Evolutionary conservation across 1,284 basidiomycete genomes (phyloP).

Genomic region (Sporisorium graminicola): DNA sequence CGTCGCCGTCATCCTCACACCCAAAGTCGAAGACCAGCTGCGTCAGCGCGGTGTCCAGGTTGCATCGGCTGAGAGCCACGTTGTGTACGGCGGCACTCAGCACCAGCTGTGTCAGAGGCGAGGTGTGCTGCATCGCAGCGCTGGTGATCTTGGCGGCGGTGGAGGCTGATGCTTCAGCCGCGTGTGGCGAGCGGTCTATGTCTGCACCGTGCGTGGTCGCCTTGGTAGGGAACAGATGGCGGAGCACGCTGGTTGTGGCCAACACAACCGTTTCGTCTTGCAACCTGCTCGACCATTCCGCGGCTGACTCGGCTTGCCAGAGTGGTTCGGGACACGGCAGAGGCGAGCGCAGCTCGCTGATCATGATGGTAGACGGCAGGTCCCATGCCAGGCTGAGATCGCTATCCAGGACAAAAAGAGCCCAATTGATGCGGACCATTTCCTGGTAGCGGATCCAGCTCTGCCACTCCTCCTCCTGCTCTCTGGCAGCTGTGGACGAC

Average conservation of each 20-base stretch:
- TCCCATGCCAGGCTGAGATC: slow-evolving; percentile 10
- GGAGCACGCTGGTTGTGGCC: background rate
- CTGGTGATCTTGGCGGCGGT: too few relatives aligned
- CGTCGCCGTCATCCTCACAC: background rate
- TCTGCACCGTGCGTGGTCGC: background rate
- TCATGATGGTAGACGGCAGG: background rate
- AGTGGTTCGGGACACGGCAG: background rate
- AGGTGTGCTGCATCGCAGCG: background rate
- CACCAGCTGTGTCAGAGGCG: background rate
- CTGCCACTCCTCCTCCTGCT: slow-evolving; percentile 2
- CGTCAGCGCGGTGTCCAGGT: slow-evolving; percentile 1
- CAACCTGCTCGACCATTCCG: background rate
- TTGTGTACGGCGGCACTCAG: slow-evolving; percentile 4
- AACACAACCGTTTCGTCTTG: too few relatives aligned
- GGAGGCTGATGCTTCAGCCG: too few relatives aligned
- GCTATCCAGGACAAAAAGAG: slow-evolving; percentile 1
- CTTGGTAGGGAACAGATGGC: background rate
- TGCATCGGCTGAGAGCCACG: background rate
- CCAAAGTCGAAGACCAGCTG: background rate
- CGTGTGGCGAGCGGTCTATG: too few relatives aligned
- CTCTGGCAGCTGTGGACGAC: too few relatives aligned
- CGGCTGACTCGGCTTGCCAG: slow-evolving; percentile 7
- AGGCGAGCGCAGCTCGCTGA: slow-evolving; percentile 2
- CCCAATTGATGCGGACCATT: slow-evolving; percentile 3
- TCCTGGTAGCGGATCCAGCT: slow-evolving; percentile 10